Evolutionary conservation across 768 basidiomycete species (phyloP).

Genomic region (Leccinellum albellum): DNA sequence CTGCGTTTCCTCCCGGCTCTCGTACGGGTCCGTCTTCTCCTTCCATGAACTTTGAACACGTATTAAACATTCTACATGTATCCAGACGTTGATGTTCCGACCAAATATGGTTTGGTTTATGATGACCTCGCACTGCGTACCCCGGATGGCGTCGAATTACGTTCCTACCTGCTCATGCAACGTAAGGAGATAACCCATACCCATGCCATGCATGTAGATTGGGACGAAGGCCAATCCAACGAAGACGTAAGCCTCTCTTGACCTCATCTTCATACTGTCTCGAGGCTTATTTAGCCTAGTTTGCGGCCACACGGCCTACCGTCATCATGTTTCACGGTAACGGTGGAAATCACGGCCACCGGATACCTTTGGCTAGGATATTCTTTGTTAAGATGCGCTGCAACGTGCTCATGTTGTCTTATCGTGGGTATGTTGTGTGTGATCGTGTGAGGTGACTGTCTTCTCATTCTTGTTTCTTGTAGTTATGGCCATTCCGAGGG

Average conservation of each 20-base stretch:
- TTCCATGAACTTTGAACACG: neutral
- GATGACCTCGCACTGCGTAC: conserved; percentile 71
- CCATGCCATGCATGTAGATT: conserved; percentile 34
- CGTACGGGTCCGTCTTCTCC: conserved; percentile 53
- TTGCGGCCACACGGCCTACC: conserved; percentile 63
- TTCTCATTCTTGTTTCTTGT: neutral
- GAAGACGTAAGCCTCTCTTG: conserved; percentile 52
- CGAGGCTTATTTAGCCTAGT: conserved; percentile 24
- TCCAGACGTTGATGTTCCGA: conserved; percentile 67
- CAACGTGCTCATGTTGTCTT: conserved; percentile 93
- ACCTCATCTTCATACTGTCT: neutral
- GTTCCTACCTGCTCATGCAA: conserved; percentile 75
- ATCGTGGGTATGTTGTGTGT: conserved; percentile 65
- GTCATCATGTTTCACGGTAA: conserved; percentile 94
- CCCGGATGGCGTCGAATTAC: conserved; percentile 65
- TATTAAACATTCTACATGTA: neutral
- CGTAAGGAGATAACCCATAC: conserved; percentile 42
- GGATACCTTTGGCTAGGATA: conserved; percentile 80
- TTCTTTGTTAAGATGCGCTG: conserved; percentile 83
- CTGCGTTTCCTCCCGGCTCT: conserved; percentile 76
- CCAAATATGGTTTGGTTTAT: conserved; percentile 68
- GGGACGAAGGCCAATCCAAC: conserved; percentile 41
- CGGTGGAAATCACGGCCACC: conserved; percentile 83
- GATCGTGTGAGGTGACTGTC: neutral
- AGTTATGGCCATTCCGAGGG: conserved; percentile 92